Conservation (phyloP, 2,329 filamentous ascomycete species). For the Ophiostoma montium region DNA sequence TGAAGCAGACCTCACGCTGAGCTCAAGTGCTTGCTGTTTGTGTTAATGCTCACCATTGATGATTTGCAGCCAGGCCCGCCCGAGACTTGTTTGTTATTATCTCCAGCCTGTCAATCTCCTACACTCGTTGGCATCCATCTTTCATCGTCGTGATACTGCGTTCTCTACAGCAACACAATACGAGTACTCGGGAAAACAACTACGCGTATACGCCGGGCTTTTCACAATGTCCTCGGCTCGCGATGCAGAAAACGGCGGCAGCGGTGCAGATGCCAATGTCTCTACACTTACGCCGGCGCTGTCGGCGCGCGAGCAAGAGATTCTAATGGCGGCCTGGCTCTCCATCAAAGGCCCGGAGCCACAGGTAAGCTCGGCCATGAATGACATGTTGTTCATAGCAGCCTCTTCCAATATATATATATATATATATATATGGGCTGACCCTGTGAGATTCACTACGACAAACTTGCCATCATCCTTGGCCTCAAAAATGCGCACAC, state of each 20-base stretch:
- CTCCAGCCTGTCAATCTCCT: too few relatives aligned
- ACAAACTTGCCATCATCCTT: constrained; percentile 6
- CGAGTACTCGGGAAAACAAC: background rate
- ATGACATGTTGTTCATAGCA: too few relatives aligned
- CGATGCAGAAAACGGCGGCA: background rate
- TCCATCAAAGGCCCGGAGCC: constrained; percentile 11
- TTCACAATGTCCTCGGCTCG: background rate
- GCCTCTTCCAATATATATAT: too few relatives aligned
- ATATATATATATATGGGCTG: too few relatives aligned
- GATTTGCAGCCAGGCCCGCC: too few relatives aligned
- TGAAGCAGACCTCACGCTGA: too few relatives aligned
- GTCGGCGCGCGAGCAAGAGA: constrained; percentile 8
- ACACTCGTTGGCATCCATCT: too few relatives aligned
- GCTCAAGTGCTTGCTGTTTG: too few relatives aligned
- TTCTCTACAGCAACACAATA: too few relatives aligned
- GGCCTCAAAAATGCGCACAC: constrained; percentile 8
- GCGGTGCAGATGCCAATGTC: background rate
- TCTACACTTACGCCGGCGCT: background rate
- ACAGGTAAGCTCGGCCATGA: constrained; percentile 5
- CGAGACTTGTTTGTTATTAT: too few relatives aligned
- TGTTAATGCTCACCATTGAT: too few relatives aligned
- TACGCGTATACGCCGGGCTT: background rate
- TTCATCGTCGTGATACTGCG: too few relatives aligned
- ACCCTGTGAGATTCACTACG: constrained; percentile 8
- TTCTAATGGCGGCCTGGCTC: constrained; percentile 10